Base-by-base conservation (phyloP, 257 asterid species). In the Capsicum chinense region DNA sequence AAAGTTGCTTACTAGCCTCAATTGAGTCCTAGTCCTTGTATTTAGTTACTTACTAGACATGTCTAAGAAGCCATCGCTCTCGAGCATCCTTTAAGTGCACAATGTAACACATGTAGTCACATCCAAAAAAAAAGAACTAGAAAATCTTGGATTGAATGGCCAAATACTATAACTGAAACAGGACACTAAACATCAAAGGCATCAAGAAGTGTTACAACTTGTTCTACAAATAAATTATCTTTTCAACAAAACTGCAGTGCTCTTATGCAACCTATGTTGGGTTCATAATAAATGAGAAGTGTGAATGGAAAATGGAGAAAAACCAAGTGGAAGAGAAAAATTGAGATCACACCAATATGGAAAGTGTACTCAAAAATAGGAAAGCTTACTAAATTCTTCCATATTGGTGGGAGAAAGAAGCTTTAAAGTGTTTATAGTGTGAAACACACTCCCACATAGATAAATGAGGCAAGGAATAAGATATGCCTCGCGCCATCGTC, bases 161-260 rank as follows among this genome's bases (percentile, higher is more conserved):
- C 10, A 68, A 68, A 37, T 37, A 15, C 52, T 39, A 14, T 15
- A 7, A 68, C 26, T 15, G 26, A 9, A 68, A 68, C 26, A 68
- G 52, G 26, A 68, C 52, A 35, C 7, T 6, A 50, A 48, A 50
- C 39, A 50, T 12, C 4, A 26, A 4, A 54, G 8, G 64, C 26
- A 52, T 8, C 63, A 78, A 74, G 64, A 54, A 54, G 15, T 26
- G 48, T 48, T 13, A 78, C 81, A 74, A 50, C 64, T 78, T 54
- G 59, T 78, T 78, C 64, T 26, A 64, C 81, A 78, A 69, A 8
- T 16, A 42, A 39, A 42, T 16, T 33, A 16, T 42, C 79, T 69
- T 69, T 16, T 16, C 33, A 69, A 69, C 56, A 39, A 16, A 2
- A 37, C 42, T 19, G 19, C 19, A 16, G 48, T 69, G 79, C 79